Base-by-base conservation (phyloP, 257 asterid species). In the Scutellaria minor region DNA sequence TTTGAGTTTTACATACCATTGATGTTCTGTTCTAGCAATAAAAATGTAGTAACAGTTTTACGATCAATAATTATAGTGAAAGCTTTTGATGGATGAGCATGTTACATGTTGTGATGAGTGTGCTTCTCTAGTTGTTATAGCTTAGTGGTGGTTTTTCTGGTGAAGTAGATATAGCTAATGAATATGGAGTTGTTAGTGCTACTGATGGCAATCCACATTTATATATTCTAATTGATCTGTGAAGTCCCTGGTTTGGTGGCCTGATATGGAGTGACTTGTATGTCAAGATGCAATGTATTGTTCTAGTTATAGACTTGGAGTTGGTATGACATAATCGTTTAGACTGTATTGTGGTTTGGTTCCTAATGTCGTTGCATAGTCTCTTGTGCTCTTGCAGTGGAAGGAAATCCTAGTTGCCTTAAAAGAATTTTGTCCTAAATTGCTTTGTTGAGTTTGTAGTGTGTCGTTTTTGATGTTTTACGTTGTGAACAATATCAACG, bases 1-100 rank as follows among this genome's bases (percentile, higher is more conserved):
- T 47, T 83, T 55, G 84, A 82, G 54, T 73, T 86, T 77, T 88
- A 15, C 45, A 10, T 56, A 24, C 58, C 55, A 50, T 50, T 50
- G 0, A 12, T 6, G 15, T 7, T 53, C 18, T 53, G 12, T 3
- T 15, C 9, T 15, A 18, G 55, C 55, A 50, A 50, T n/a, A 13
- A 18, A 7, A 18, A 6, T 53, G 37, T 54, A 15, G 37, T 20
- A 6, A 54, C 20, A 20, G 20, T 54, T 12, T 54, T 8, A 8
- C 5, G 6, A 8, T 48, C 14, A 18, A 13, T 48, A 15, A 48
- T 48, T 48, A 22, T 55, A 20, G 22, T 55, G 12, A 55, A 22
- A 22, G 39, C 40, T 22, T 22, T 22, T 13, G 7, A 55, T 55
- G 40, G 40, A 55, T 22, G 15, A 55, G 7, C 15, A n/a, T 6